Percentiles rank a stretch among this genome's conserved stretches.
These are phyloP conservation scores for Suhomyces sp. DNA, from an alignment of 805 yeast species.

Conservation along the genomic window DNA sequence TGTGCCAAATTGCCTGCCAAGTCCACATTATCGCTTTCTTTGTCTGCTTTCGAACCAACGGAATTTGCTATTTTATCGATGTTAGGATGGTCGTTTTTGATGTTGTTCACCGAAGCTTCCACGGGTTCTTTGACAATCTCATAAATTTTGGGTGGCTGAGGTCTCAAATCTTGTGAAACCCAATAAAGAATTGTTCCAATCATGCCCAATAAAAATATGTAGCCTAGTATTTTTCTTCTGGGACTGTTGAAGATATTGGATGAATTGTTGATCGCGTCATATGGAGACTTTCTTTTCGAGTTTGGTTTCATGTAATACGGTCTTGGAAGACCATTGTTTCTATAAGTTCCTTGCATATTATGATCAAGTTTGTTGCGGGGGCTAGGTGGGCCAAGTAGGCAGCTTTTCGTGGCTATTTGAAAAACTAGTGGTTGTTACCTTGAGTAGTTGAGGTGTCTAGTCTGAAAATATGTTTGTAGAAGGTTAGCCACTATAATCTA, in stretches of 20 bases:
- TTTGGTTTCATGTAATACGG: slow-evolving; percentile 46
- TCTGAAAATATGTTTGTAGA: not conserved
- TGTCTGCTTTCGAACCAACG: slow-evolving; percentile 29
- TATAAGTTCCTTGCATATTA: slow-evolving; percentile 43
- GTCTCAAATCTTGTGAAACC: slow-evolving; percentile 35
- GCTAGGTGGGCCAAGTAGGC: not conserved
- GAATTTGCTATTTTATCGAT: slow-evolving; percentile 28
- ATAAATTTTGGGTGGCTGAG: slow-evolving; percentile 24
- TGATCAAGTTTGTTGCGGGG: not conserved
- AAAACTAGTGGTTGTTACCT: not conserved
- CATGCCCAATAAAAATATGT: slow-evolving; percentile 30
- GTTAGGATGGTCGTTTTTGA: slow-evolving; percentile 7
- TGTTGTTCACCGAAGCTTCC: slow-evolving; percentile 1
- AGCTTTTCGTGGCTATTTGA: not conserved
- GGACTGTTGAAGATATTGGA: slow-evolving; percentile 32
- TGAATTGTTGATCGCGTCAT: slow-evolving; percentile 27
- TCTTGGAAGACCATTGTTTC: slow-evolving; percentile 41
- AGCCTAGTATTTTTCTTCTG: slow-evolving; percentile 37
- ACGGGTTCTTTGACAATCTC: slow-evolving; percentile 15
- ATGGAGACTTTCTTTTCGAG: slow-evolving; percentile 34
- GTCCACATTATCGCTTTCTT: slow-evolving; percentile 30
- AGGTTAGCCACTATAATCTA: not conserved
- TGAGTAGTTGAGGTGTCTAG: not conserved
- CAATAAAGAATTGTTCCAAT: slow-evolving; percentile 36
- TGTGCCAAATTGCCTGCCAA: slow-evolving; percentile 39